A percentile compares a stretch with the other conserved stretches of the same genome.
Conservation (phyloP, 2,329 filamentous ascomycete genomes). For the Aaosphaeria pasadenensis region DNA sequence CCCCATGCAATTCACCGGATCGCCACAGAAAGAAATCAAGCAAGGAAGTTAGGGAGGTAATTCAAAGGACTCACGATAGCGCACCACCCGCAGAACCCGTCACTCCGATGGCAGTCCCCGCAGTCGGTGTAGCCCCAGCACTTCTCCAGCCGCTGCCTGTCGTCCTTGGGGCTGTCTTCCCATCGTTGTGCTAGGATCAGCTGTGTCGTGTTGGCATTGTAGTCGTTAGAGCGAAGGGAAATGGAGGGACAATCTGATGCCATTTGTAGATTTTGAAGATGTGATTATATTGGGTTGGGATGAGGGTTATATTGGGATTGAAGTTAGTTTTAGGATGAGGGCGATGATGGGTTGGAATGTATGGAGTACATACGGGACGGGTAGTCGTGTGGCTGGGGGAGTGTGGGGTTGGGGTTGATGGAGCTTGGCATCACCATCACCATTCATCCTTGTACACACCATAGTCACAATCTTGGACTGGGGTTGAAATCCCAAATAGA, state of each 20-base stretch:
- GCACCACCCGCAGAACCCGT: slow-evolving; percentile 44
- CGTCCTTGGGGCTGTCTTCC: slow-evolving; percentile 25
- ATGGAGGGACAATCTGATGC: neutral
- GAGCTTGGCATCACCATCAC: too few relatives aligned
- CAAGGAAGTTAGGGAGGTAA: neutral
- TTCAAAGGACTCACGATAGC: slow-evolving; percentile 32
- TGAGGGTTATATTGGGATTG: too few relatives aligned
- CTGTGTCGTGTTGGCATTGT: neutral
- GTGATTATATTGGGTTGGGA: too few relatives aligned
- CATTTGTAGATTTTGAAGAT: neutral
- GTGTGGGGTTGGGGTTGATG: too few relatives aligned
- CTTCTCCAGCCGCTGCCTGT: slow-evolving; percentile 25
- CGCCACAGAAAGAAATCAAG: neutral
- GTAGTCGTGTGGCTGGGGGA: too few relatives aligned
- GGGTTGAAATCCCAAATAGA: too few relatives aligned
- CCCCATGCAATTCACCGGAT: neutral
- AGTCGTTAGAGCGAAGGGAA: neutral
- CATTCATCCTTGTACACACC: too few relatives aligned
- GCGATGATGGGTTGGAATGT: too few relatives aligned
- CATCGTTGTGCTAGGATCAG: slow-evolving; percentile 16
- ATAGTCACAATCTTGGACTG: too few relatives aligned
- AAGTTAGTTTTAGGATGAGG: too few relatives aligned
- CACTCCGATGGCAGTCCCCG: slow-evolving; percentile 34
- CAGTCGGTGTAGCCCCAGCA: slow-evolving; percentile 37
- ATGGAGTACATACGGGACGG: too few relatives aligned